Percentiles rank a stretch among this genome's conserved stretches.
phyloP scores from a whole-genome alignment of 2,329 filamentous ascomycete species.

The Aureobasidium sp. region DNA sequence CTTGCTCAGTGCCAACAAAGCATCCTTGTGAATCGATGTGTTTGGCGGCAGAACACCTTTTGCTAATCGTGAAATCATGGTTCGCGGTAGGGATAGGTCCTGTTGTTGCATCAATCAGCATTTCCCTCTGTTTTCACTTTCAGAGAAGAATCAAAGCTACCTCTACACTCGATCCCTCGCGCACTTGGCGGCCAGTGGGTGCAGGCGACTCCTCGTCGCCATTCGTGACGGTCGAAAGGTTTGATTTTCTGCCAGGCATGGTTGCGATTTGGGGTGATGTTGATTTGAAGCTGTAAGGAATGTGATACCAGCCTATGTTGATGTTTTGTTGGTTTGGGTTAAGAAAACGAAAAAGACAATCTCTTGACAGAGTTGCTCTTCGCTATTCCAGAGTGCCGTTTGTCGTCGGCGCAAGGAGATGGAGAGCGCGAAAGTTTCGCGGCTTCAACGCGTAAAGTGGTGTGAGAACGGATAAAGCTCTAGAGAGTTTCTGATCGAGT shows the following conservation, averaged over 20 bases:
- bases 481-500: not conserved
- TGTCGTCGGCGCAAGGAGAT: not conserved
- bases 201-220: conserved; percentile 29
- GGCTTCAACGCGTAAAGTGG: conserved; percentile 5
- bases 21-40: conserved; percentile 76
- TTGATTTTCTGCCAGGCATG: conserved; percentile 43
- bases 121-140: not conserved
- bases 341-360: no score
- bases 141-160: no score
- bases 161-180: conserved; percentile 33
- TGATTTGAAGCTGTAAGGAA: no score
- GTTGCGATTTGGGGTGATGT: not conserved
- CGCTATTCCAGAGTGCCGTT: not conserved
- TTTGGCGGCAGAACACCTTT: conserved; percentile 73
- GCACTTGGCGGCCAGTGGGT: conserved; percentile 15
- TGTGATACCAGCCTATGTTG: no score
- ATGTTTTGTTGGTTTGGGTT: no score
- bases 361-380: not conserved
- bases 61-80: conserved; percentile 68
- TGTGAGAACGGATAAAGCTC: not conserved
- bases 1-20: conserved; percentile 68
- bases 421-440: conserved; percentile 10
- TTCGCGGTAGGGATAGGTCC: conserved; percentile 71
- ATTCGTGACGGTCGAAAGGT: conserved; percentile 31
- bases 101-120: conserved; percentile 24